These are phyloP conservation scores for Climacium dendroides DNA, from an alignment of 225 moss, liverwort and hornwort species.

Conservation along the genomic window DNA sequence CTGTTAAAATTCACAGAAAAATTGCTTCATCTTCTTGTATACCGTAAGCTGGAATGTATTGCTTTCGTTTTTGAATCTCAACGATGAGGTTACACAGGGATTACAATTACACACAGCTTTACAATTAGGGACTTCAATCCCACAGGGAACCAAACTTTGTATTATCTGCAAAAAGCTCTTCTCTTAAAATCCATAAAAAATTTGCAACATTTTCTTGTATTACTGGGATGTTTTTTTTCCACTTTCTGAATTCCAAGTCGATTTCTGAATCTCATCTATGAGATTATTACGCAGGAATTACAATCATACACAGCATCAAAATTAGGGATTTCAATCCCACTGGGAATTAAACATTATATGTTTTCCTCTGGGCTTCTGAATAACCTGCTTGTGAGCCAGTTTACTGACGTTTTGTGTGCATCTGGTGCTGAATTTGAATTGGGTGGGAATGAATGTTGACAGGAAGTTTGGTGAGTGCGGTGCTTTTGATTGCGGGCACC, in stretches of 20 bases:
- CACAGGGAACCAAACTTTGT: background rate
- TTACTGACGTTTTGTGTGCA: background rate
- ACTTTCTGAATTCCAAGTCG: background rate
- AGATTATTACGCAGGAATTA: no score
- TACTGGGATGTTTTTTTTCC: background rate
- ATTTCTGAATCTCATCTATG: background rate
- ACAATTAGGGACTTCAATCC: background rate
- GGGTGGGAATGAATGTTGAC: background rate
- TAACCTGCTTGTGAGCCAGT: background rate
- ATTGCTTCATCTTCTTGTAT: background rate
- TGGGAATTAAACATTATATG: background rate
- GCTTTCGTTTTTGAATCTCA: background rate
- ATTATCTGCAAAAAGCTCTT: background rate
- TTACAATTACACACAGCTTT: background rate
- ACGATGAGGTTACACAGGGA: background rate
- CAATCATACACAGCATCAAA: background rate
- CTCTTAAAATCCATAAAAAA: background rate
- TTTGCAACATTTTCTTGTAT: background rate
- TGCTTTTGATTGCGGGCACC: constrained; percentile 82
- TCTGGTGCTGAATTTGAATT: background rate
- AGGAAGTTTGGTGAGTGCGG: constrained; percentile 66
- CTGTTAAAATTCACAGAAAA: background rate
- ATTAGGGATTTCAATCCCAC: background rate
- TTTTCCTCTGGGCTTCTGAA: background rate
- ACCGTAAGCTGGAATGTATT: background rate